Evolutionary conservation across 306 rosid species (phyloP), one percentile per base, ranked within the genome.

Genomic region (Lathyrus tuberosus): DNA sequence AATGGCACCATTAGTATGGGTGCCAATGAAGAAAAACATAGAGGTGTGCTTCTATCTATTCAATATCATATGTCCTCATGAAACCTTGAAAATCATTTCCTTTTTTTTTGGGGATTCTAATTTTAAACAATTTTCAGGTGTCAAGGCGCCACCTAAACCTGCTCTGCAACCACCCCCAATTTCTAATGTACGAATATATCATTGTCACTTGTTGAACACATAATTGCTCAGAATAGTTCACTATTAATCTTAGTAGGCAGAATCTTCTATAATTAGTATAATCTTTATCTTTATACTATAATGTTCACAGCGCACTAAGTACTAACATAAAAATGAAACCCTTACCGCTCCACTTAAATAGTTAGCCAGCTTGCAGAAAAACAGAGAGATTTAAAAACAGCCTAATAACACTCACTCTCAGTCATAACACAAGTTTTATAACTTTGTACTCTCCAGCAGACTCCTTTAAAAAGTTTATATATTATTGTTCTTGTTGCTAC

Each of bases 161-260:
- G 74, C 75, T 73, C 63, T n/a, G 57, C 90, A 46, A 60, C 76
- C 80, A 56, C 85, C 46, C 53, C 82, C 87, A 15, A 11, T 64
- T 41, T 60, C 74, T 77, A 83, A 80, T 79, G 97, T 90, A 88
- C 20, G 87, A 43, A 74, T 79, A 40, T 65, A 67, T 72, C 65
- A 28, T 75, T 60, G 63, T 72, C 70, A 22, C 65, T 78, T 60
- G 73, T 42, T 67, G 54, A 60, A 60, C 75, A 16, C 54, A 31
- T 65, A 17, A 59, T 72, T 67, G 65, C 58, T 40, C 43, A 16
- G 11, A 58, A 41, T 65, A 58, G 44, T 72, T 47, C 8, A 13
- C 47, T 65, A 65, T 48, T 43, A 76, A 43, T 70, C 53, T 70
- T 43, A 42, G 16, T 9, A 63, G 65, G 53, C n/a, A 43, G 48